phyloP scores from a whole-genome alignment of 805 yeast species.

The Saccharomycopsis malanga region DNA sequence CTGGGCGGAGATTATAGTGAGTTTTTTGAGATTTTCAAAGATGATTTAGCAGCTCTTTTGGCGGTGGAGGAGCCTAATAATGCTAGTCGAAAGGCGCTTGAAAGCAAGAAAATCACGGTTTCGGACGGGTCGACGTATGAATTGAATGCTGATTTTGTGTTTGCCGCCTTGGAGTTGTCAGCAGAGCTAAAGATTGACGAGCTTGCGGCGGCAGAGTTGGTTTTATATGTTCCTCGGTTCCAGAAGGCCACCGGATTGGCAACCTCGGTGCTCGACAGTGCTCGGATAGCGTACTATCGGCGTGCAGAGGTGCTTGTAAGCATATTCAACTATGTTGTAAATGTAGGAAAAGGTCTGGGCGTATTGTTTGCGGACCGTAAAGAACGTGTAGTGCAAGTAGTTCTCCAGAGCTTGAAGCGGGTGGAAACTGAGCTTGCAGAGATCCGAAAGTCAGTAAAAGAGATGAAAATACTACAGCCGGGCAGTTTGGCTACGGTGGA shows the following conservation, averaged over 20 bases:
- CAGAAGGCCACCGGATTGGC: slow-evolving; percentile 23
- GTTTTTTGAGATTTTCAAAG: slow-evolving; percentile 3
- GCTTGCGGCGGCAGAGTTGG: slow-evolving; percentile 60
- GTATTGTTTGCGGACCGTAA: slow-evolving; percentile 24
- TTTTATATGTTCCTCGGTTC: slow-evolving; percentile 40
- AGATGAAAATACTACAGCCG: slow-evolving; percentile 46
- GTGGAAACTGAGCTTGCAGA: slow-evolving; percentile 51
- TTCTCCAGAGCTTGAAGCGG: slow-evolving; percentile 48
- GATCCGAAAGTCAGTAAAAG: slow-evolving; percentile 45
- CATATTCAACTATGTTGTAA: slow-evolving; percentile 41
- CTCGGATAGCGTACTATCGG: slow-evolving; percentile 58
- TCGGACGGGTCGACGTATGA: slow-evolving; percentile 30
- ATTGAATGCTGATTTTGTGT: slow-evolving; percentile 59
- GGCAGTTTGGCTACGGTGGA: slow-evolving; percentile 34
- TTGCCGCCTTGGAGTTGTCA: slow-evolving; percentile 48
- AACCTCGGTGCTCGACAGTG: slow-evolving; percentile 47
- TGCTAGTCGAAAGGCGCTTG: slow-evolving; percentile 8
- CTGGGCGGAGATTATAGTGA: background rate
- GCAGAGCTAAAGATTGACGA: slow-evolving; percentile 75
- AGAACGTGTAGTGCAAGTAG: slow-evolving; percentile 32
- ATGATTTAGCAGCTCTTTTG: slow-evolving; percentile 10
- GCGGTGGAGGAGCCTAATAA: slow-evolving; percentile 2
- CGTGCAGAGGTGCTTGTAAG: slow-evolving; percentile 72
- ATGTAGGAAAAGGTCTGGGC: slow-evolving; percentile 16
- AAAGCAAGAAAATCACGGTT: slow-evolving; percentile 7